Evolutionary conservation across 148 eudicot species (phyloP), one percentile per base, ranked within the genome.

Genomic region (Nyssa sinensis): DNA sequence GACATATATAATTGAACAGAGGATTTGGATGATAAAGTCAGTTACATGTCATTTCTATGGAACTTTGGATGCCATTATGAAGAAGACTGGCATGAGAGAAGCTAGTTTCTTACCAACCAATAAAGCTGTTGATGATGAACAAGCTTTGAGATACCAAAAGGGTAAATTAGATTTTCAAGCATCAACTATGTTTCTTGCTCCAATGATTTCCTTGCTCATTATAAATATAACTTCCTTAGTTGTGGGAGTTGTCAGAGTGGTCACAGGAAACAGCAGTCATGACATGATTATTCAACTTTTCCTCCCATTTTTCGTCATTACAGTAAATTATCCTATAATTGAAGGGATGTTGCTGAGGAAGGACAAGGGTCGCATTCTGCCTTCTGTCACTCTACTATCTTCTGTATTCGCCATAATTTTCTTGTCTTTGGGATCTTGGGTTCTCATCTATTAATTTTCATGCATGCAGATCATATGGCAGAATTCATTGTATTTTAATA

Each of bases 41-140:
- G 25, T 81, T 7, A 75, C 80, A 31, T 33, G 75, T 28, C 49
- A 66, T 66, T 3, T 69, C 7, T 84, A 78, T 29, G 84, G 80
- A 31, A 57, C 21, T 39, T 11, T 72, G 25, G 84, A 80, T 32
- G 63, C 58, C 5, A 25, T 68, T 0, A 23, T 78, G 75, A 75
- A 66, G 28, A 78, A 78, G 32, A 24, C 66, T 4, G 84, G 84
- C 2, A 65, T 84, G 33, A 55, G 75, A 60, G 39, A 84, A 55
- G 72, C 78, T 13, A 81, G 66, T 34, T 84, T 84, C 41, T 69
- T 47, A 59, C 81, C 80, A 7, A 84, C 87, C 21, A 78, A 78
- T 62, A 84, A 84, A 66, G 84, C 59, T 3, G 73, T 31, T 12
- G 78, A 51, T 10, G 34, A 35, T 0, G 80, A 78, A 23, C 68